Conservation (phyloP, 305 asterid species). For the Solanum hybrid region DNA sequence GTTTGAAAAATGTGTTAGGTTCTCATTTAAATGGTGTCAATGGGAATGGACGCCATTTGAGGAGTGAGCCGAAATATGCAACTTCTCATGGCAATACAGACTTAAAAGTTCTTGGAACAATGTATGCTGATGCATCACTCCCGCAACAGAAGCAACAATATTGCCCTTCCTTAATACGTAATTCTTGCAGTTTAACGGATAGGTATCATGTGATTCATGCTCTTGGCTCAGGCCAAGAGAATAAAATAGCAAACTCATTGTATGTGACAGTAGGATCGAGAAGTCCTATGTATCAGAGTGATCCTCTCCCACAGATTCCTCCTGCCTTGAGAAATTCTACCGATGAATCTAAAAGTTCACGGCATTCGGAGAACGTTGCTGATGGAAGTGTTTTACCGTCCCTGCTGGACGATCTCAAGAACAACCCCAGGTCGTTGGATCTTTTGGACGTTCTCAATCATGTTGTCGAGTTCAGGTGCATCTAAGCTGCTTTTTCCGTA, state of each 20-base stretch:
- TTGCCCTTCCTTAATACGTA: slow-evolving; percentile 26
- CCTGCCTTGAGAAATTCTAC: slow-evolving; percentile 23
- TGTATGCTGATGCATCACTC: slow-evolving; percentile 59
- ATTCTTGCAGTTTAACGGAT: slow-evolving; percentile 24
- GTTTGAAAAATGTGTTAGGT: slow-evolving; percentile 24
- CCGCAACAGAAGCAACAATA: slow-evolving; percentile 47
- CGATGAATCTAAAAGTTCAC: slow-evolving; percentile 30
- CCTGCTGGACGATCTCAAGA: slow-evolving; percentile 53
- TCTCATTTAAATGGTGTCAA: slow-evolving; percentile 25
- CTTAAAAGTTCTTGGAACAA: slow-evolving; percentile 51
- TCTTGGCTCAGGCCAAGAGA: slow-evolving; percentile 28
- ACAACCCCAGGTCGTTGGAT: slow-evolving; percentile 42
- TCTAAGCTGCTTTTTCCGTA: background rate
- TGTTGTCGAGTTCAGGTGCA: slow-evolving; percentile 44
- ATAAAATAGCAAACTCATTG: slow-evolving; percentile 15
- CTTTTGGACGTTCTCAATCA: slow-evolving; percentile 53
- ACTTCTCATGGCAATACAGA: slow-evolving; percentile 30
- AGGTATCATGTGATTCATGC: slow-evolving; percentile 30
- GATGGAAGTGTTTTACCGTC: slow-evolving; percentile 38
- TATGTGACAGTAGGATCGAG: slow-evolving; percentile 26
- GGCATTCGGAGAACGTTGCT: slow-evolving; percentile 26
- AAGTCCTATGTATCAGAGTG: slow-evolving; percentile 32
- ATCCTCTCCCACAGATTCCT: slow-evolving; percentile 23
- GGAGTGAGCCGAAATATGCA: slow-evolving; percentile 26
- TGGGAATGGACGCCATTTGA: slow-evolving; percentile 29